These are phyloP conservation scores for Cucumis sativus DNA, from an alignment of 306 rosid genomes.

Conservation along the genomic window DNA sequence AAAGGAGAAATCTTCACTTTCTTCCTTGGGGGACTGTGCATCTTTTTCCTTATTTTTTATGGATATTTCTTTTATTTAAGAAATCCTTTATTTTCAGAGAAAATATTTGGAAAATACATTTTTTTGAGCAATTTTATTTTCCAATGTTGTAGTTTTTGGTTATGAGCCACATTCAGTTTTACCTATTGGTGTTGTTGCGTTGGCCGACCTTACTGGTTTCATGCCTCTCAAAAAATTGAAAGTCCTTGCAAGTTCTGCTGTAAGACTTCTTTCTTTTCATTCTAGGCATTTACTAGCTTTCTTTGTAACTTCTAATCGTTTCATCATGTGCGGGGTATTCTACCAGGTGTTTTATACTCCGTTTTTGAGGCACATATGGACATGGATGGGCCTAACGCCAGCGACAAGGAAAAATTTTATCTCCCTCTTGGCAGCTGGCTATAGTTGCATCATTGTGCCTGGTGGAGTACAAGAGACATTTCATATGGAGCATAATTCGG, in stretches of 20 bases:
- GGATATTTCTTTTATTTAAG: too few species aligned
- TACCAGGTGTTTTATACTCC: slow-evolving; percentile 78
- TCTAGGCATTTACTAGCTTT: slow-evolving; percentile 1
- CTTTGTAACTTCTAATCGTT: neutral
- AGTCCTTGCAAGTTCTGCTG: slow-evolving; percentile 94
- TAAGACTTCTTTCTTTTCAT: slow-evolving; percentile 29
- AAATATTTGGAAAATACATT: too few species aligned
- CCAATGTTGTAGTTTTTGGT: slow-evolving; percentile 54
- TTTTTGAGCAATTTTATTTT: neutral
- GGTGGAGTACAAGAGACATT: slow-evolving; percentile 95
- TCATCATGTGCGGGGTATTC: neutral
- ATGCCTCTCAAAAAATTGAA: slow-evolving; percentile 82
- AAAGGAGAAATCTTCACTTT: too few species aligned
- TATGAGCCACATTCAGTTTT: slow-evolving; percentile 95
- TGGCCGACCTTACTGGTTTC: slow-evolving; percentile 76
- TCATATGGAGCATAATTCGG: slow-evolving; percentile 60
- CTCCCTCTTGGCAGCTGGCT: slow-evolving; percentile 52
- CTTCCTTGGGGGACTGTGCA: too few species aligned
- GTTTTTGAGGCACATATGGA: slow-evolving; percentile 89
- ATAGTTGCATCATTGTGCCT: slow-evolving; percentile 80
- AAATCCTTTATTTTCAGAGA: too few species aligned
- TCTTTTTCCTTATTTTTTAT: too few species aligned
- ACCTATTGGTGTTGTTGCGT: slow-evolving; percentile 75
- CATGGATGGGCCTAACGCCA: slow-evolving; percentile 83
- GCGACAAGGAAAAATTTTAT: slow-evolving; percentile 55